Base-by-base conservation (phyloP, 345 rosid species). In the Excoecaria cochinchinensis region DNA sequence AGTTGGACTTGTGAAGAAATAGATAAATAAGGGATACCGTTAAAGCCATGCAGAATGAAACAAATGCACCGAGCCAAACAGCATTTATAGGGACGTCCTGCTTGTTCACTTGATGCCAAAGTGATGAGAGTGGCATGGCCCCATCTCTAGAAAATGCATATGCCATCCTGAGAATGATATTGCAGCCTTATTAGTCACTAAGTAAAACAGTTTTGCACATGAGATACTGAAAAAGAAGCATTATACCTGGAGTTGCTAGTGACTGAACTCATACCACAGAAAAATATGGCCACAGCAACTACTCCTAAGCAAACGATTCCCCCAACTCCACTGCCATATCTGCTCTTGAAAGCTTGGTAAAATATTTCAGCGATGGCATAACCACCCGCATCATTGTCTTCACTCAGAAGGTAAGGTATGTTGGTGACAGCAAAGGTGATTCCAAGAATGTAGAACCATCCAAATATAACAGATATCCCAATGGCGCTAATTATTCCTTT, bases 91-190 rank as follows among this genome's bases (percentile, higher is more conserved):
- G 98, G 70, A 95, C 90, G 42, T 95, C 99, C 50, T 84, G 96
- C 75, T 82, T 80, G 88, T 95, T 95, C 61, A 90, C 98, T 88
- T 85, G 86, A 83, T 95, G 98, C 99, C 98, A 95, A 50, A 90
- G 69, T 1, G 88, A 83, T 7, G 98, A 92, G 52, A 84, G 60
- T 56, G 98, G 98, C 98, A 95, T 90, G 11, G 97, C 99, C 75
- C 99, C 96, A 74, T 95, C 99, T 89, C 97, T 92, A 6, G 98
- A 92, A 78, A 95, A 95, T 39, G 99, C 99, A 74, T 95, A 95
- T n/a, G 87, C 99, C 98, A 95, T 95, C 86, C 99, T 94, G 87
- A 71, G 17, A 48, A 76, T 13, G 39, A 39, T 79, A 68, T 39
- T 44, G 12, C 21, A 52, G 58, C 52, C 13, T 66, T 12, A 8